phyloP scores from a whole-genome alignment of 352 stramenopile species.

The Phytophthora hybrid region DNA sequence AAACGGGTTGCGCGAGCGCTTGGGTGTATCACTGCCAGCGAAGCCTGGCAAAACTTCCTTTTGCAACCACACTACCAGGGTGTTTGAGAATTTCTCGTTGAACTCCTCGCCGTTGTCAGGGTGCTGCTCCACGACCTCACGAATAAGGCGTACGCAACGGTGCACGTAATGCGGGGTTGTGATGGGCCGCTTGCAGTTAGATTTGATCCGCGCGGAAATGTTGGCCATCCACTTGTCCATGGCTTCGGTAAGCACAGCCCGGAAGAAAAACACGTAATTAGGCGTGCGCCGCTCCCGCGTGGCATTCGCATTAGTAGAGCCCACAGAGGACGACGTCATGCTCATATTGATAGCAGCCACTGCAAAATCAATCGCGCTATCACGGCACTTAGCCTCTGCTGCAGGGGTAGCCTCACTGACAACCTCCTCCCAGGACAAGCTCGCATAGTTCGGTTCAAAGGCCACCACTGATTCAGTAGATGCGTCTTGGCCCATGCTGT shows the following conservation, averaged over 20 bases:
- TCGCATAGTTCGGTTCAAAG: conserved; percentile 70
- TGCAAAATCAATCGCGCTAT: conserved; percentile 78
- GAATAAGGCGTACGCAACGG: conserved; percentile 84
- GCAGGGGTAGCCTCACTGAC: conserved; percentile 61
- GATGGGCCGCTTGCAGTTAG: conserved; percentile 79
- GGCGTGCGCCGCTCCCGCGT: conserved; percentile 79
- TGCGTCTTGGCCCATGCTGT: conserved; percentile 52
- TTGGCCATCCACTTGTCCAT: conserved; percentile 93
- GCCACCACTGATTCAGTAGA: conserved; percentile 38
- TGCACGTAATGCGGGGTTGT: conserved; percentile 88
- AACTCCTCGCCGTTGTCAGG: conserved; percentile 86
- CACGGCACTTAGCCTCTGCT: conserved; percentile 66
- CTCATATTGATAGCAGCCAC: conserved; percentile 83
- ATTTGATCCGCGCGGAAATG: conserved; percentile 66
- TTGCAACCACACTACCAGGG: conserved; percentile 84
- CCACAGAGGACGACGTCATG: conserved; percentile 75
- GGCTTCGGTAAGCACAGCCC: conserved; percentile 81
- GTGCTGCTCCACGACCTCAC: conserved; percentile 86
- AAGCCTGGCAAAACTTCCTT: conserved; percentile 89
- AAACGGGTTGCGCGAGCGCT: conserved; percentile 85
- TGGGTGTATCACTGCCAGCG: conserved; percentile 77
- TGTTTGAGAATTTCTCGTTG: conserved; percentile 87
- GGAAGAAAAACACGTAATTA: conserved; percentile 90
- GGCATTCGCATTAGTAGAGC: conserved; percentile 77
- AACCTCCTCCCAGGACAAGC: conserved; percentile 77